A percentile compares a stretch with the other conserved stretches of the same genome.
These are phyloP conservation scores for Neurospora sp. DNA, from an alignment of 2,329 filamentous ascomycete genomes.

Conservation along the genomic window DNA sequence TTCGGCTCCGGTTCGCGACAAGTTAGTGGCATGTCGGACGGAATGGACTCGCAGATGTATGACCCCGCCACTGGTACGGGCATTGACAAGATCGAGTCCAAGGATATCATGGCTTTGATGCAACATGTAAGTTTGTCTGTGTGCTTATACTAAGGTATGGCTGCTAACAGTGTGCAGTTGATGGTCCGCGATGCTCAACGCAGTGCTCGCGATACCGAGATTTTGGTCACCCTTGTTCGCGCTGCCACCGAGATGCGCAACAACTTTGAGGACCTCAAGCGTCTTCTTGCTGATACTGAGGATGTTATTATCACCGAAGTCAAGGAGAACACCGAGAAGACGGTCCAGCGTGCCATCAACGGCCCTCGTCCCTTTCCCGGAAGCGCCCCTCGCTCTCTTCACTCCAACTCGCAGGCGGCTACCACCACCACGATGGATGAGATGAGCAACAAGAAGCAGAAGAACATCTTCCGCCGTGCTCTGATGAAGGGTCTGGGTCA, in stretches of 20 bases:
- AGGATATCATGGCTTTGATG: slow-evolving; percentile 95
- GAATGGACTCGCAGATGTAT: slow-evolving; percentile 81
- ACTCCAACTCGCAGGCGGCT: slow-evolving; percentile 44
- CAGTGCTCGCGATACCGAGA: slow-evolving; percentile 92
- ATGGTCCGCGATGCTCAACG: slow-evolving; percentile 95
- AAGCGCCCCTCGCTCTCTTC: slow-evolving; percentile 49
- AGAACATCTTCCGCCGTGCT: slow-evolving; percentile 90
- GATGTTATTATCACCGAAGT: slow-evolving; percentile 78
- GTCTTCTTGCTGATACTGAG: slow-evolving; percentile 81
- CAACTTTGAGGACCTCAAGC: slow-evolving; percentile 91
- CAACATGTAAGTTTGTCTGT: slow-evolving; percentile 58
- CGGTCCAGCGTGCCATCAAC: slow-evolving; percentile 69
- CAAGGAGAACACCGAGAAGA: slow-evolving; percentile 80
- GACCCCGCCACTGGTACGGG: slow-evolving; percentile 81
- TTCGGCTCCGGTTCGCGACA: slow-evolving; percentile 38
- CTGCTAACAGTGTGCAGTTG: slow-evolving; percentile 40
- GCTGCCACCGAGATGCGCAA: slow-evolving; percentile 95
- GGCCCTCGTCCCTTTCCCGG: slow-evolving; percentile 77
- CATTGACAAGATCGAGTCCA: slow-evolving; percentile 86
- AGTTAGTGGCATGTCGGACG: slow-evolving; percentile 83
- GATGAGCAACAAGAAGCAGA: slow-evolving; percentile 59
- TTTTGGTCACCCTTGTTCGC: slow-evolving; percentile 85
- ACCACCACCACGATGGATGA: slow-evolving; percentile 37
- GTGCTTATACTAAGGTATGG: not conserved
- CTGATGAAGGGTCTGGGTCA: slow-evolving; percentile 71